Evolutionary conservation across 164 flowering plant species (phyloP).

Genomic region (Vitis amurensis): DNA sequence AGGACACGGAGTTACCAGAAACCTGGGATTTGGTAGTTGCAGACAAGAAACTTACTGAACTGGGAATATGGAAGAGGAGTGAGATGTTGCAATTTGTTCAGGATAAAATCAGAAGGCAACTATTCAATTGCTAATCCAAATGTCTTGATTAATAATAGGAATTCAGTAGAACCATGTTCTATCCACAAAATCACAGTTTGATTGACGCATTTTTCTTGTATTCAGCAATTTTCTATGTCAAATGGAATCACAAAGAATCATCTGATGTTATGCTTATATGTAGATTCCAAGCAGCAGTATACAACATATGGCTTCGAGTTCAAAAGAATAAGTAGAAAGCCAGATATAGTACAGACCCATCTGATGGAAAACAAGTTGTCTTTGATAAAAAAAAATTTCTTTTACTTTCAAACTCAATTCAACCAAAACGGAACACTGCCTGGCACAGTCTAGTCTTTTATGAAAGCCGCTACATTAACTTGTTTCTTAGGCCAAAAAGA

Average conservation of each 20-base stretch:
- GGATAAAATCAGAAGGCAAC: conserved; percentile 29
- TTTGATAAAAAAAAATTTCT: not conserved
- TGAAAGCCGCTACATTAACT: too few relatives aligned
- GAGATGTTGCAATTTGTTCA: conserved; percentile 44
- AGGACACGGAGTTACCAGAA: conserved; percentile 18
- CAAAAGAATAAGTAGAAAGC: not conserved
- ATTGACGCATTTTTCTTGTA: not conserved
- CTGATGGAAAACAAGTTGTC: not conserved
- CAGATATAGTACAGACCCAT: not conserved
- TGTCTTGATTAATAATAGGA: conserved; percentile 22
- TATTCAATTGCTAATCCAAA: conserved; percentile 21
- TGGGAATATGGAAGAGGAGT: conserved; percentile 19
- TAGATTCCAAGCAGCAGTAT: not conserved
- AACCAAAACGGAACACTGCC: not conserved
- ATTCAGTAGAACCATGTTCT: not conserved
- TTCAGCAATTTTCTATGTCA: not conserved
- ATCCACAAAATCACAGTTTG: not conserved
- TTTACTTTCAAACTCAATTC: not conserved
- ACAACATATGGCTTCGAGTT: not conserved
- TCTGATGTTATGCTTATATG: not conserved
- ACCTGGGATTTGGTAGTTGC: conserved; percentile 27
- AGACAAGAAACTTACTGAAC: conserved; percentile 6
- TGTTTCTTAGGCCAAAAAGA: too few relatives aligned
- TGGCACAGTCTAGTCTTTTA: too few relatives aligned
- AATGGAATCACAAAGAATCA: not conserved